Evolutionary conservation across 148 eudicot species (phyloP), one percentile per base, ranked within the genome.

Genomic region (Talinum fruticosum): DNA sequence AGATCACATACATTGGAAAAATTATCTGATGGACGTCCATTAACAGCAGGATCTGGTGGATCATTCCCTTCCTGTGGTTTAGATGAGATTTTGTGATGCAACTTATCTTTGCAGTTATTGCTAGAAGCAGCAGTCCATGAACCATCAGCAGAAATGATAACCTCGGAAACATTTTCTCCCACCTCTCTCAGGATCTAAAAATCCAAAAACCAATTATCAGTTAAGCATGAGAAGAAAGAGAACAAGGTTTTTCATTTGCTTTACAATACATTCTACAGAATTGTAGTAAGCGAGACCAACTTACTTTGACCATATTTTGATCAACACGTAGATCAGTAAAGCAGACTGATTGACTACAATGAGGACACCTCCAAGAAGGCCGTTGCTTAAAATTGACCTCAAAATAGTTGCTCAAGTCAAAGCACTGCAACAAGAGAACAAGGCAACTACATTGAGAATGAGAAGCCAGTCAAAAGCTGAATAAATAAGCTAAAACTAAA

Each of bases 341-440:
- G 88, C 93, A 86, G 81, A 90, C 88, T 73, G 86, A 73, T 86
- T 91, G 98, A 75, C 88, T 93, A 78, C 99, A 96, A 75, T 84
- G 87, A 16, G 98, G 97, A 79, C 99, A 96, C 66, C 93, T 91
- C 99, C 99, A 96, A 24, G 89, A 86, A 65, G 99, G 99, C 68
- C 90, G 84, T 78, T 62, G 66, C 33, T 90, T 87, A 69, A 85
- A 82, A 73, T 93, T 96, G 61, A 96, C 90, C 71, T 87, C 89
- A 72, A 93, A 79, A 79, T 82, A 96, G 84, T 90, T 93, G 88
- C 85, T 85, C 15, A 85, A 87, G 84, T 96, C 99, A 86, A 96
- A 89, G 79, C 97, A 95, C 99, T 95, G 53, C 73, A 81, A 65
- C 5, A 49, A 57, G 37, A 65, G 23, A 81, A 38, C 8, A 19